Percentiles rank a stretch among this genome's conserved stretches.
Conservation (phyloP, 2,329 filamentous ascomycete genomes). For the Aspergillus latus region DNA sequence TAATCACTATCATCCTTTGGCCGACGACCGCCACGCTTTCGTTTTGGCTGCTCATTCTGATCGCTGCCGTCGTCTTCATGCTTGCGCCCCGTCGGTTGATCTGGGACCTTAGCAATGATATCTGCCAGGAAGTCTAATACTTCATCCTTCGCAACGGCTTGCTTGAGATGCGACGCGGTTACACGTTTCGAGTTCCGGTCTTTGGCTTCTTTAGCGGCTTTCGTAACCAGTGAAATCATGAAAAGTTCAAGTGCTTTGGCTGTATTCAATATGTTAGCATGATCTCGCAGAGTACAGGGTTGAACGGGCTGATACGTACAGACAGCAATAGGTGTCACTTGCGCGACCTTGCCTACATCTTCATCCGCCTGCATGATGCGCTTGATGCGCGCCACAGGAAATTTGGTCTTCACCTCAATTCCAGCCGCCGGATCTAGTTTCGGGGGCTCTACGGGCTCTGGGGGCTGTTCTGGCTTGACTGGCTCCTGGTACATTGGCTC, state of each 20-base stretch:
- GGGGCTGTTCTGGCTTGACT: slow-evolving; percentile 2
- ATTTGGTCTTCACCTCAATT: slow-evolving; percentile 86
- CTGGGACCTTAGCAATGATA: slow-evolving; percentile 81
- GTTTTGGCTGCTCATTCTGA: slow-evolving; percentile 50
- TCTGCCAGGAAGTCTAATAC: slow-evolving; percentile 93
- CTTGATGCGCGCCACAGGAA: slow-evolving; percentile 96
- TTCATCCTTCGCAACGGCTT: slow-evolving; percentile 81
- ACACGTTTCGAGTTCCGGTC: slow-evolving; percentile 85
- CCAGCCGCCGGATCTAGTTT: slow-evolving; percentile 45
- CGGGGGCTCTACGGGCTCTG: slow-evolving; percentile 15
- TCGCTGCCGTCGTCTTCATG: slow-evolving; percentile 49
- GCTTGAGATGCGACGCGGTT: slow-evolving; percentile 86
- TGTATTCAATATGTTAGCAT: slow-evolving; percentile 29
- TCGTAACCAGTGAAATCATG: slow-evolving; percentile 91
- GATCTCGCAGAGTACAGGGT: background rate
- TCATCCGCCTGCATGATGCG: slow-evolving; percentile 99
- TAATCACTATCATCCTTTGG: slow-evolving; percentile 44
- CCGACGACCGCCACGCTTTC: slow-evolving; percentile 44
- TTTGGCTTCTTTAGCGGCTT: slow-evolving; percentile 80
- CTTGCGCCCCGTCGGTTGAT: slow-evolving; percentile 52
- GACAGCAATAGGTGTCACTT: slow-evolving; percentile 94
- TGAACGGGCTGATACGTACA: slow-evolving; percentile 48
- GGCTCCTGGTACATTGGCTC: slow-evolving; percentile 9
- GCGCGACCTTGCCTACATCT: slow-evolving; percentile 96
- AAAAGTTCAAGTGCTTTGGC: slow-evolving; percentile 95